Conservation (phyloP, 257 asterid genomes). For the Salvia hispanica region DNA sequence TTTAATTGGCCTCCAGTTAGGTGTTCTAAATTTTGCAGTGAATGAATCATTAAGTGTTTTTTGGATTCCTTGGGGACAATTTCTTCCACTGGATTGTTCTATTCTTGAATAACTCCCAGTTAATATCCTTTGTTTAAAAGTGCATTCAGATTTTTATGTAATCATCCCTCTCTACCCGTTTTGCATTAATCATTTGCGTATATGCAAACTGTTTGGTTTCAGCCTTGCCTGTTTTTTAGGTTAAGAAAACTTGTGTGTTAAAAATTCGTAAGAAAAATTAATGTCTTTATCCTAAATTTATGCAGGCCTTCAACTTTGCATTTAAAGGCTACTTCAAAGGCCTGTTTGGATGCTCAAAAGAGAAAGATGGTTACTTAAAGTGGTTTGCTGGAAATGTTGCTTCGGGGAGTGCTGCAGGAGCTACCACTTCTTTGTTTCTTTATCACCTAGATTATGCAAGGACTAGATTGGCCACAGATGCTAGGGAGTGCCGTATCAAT, state of each 20-base stretch:
- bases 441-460: constrained; percentile 69
- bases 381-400: constrained; percentile 98
- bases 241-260: not conserved
- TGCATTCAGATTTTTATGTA: constrained; percentile 14
- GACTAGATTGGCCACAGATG: constrained; percentile 63
- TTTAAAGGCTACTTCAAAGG: constrained; percentile 87
- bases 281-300: constrained; percentile 18
- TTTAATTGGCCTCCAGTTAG: not conserved
- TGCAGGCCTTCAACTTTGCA: constrained; percentile 92
- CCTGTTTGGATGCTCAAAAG: constrained; percentile 74
- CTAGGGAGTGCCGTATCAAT: constrained; percentile 37
- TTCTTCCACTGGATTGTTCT: constrained; percentile 18
- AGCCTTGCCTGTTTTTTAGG: constrained; percentile 1
- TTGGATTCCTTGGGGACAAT: not conserved
- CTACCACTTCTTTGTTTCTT: constrained; percentile 76
- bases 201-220: not conserved
- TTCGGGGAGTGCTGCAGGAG: constrained; percentile 99
- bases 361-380: constrained; percentile 77
- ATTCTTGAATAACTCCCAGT: not conserved
- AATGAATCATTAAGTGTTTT: not conserved
- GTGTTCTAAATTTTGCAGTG: not conserved
- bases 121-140: not conserved
- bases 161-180: not conserved
- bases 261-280: not conserved
- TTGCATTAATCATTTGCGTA: not conserved